Evolutionary conservation across 345 rosid genomes (phyloP), one percentile per base, ranked within the genome.

Genomic region (Microthlaspi erraticum): DNA sequence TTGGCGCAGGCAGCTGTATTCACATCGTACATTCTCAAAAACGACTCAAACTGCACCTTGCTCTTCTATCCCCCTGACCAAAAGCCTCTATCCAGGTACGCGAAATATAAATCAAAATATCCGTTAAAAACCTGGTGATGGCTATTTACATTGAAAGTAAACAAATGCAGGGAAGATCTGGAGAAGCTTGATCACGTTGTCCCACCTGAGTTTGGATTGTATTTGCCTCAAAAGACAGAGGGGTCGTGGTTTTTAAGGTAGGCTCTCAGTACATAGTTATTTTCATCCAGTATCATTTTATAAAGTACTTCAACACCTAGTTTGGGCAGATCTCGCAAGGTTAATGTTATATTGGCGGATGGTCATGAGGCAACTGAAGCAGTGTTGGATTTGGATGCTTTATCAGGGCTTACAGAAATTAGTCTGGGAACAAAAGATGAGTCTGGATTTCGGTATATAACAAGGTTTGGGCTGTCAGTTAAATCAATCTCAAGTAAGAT

Each of bases 391-490:
- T 78, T 93, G 71, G 96, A 87, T 82, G 81, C 89, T 68, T 77
- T 93, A 70, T 93, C 98, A 65, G 98, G 96, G 73, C 85, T 81
- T 57, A 82, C 98, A 57, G 98, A 93, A 78, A 60, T 87, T 77
- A 83, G 85, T 80, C 78, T 90, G 78, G 90, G 84, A 78, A 78
- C 73, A 62, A 80, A 77, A 61, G 81, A 84, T 74, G 84, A 80
- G 70, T 77, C 83, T 55, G 84, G 88, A 71, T 46, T 69, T 58
- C 85, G 74, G 72, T 82, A 68, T 82, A 77, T 87, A 71, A 73
- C 80, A 46, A 90, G 85, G 82, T 90, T 90, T 66, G 97, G 98
- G 66, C 74, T 93, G 77, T 83, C 85, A 72, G 76, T 86, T 53
- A 85, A 83, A 75, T 82, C 87, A 64, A 49, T 71, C 70, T 71